Evolutionary conservation across 2,329 filamentous ascomycete species (phyloP).

Genomic region (Trichoderma sp.): DNA sequence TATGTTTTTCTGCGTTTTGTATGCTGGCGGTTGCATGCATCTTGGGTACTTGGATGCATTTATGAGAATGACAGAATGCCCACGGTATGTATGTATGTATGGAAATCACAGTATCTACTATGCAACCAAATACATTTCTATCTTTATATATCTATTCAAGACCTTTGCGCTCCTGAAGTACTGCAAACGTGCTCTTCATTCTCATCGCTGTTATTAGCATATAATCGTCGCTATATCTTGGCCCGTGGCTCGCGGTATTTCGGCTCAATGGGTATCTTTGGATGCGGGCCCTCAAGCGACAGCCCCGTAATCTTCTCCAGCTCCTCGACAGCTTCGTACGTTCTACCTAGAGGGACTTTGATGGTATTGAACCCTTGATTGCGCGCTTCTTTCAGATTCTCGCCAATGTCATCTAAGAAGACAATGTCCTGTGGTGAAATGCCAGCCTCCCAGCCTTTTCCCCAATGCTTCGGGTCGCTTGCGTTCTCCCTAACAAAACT

Average conservation of each 20-base stretch:
- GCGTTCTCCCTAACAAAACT: constrained; percentile 59
- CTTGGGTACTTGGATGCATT: not conserved
- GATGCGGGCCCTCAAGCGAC: constrained; percentile 57
- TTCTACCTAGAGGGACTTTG: constrained; percentile 78
- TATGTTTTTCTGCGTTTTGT: not conserved
- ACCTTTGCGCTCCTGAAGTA: not conserved
- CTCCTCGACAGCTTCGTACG: constrained; percentile 78
- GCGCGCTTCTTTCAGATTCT: constrained; percentile 82
- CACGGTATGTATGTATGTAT: not conserved
- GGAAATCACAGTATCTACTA: not conserved
- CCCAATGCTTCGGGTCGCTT: constrained; percentile 40
- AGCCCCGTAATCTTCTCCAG: constrained; percentile 76
- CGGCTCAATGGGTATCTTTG: constrained; percentile 50
- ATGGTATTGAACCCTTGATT: constrained; percentile 76
- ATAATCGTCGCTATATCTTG: constrained; percentile 41
- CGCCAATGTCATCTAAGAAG: constrained; percentile 92
- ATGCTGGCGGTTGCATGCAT: not conserved
- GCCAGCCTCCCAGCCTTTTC: constrained; percentile 48
- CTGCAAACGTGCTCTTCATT: not conserved
- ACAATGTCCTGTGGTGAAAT: constrained; percentile 69
- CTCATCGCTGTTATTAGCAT: not conserved
- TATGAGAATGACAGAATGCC: not conserved
- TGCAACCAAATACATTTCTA: not conserved
- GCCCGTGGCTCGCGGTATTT: constrained; percentile 39
- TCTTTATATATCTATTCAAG: not conserved